Base-by-base conservation (phyloP, 2,329 filamentous ascomycete genomes). In the Sarocladium brachiariae region DNA sequence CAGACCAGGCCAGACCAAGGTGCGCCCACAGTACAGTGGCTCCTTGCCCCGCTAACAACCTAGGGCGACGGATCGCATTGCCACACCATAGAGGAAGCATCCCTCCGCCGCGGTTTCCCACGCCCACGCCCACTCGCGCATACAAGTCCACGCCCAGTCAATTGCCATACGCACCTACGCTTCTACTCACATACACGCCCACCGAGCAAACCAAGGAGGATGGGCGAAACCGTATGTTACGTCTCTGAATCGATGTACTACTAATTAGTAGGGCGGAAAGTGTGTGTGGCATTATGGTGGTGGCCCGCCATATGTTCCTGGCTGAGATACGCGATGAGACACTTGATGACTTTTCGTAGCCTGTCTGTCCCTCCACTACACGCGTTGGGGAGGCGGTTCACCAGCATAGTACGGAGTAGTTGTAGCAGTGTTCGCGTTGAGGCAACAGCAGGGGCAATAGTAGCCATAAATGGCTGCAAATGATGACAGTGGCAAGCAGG, bases 91-190 rank as follows among this genome's bases (percentile, higher is more conserved):
- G 39, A 27, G 7, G 43, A n/a, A 47, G 24, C 14, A 13, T 47
- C 25, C 16, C 24, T 45, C 39, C 24, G 39, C 18, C 8, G 39
- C 16, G 4, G n/a, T 27, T 25, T 25, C 39, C 16, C 39, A 43
- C 39, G 25, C 43, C 43, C 43, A 35, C 14, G 33, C 33, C 33
- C n/a, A n/a, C n/a, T n/a, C n/a, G n/a, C n/a, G n/a, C n/a, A n/a
- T 30, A 30, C 31, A 47, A 47, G 7, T 47, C 43, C 43, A 47
- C 43, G 43, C 43, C 43, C 43, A 47, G 25, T 18, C 27, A 47
- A 7, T 47, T 23, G 7, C 27, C 27, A n/a, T n/a, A n/a, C n/a
- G n/a, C 27, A 30, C 27, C 18, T 21, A 16, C 43, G 19, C 24
- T n/a, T n/a, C n/a, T n/a, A 10, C 11, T 24, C 27, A 33, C 27